A percentile compares a stretch with the other conserved stretches of the same genome.
Evolutionary conservation across 2,329 filamentous ascomycete genomes (phyloP).

Genomic region (Colletotrichum higginsianum): DNA sequence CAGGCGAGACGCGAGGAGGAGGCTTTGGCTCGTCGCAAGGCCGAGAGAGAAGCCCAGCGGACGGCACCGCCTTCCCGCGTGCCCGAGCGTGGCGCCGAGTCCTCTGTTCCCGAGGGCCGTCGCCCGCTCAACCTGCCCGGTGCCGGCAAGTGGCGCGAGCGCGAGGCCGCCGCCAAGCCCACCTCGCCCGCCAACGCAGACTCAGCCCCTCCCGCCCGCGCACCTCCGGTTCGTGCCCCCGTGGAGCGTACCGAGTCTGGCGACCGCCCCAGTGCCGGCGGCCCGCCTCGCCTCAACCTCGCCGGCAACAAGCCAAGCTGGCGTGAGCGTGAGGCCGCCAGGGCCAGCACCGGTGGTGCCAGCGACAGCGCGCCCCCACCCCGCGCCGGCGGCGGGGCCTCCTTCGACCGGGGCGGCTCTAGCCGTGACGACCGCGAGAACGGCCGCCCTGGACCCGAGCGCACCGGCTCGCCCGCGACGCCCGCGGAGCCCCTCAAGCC

Average conservation of each 20-base stretch:
- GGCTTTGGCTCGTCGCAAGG: constrained; percentile 81
- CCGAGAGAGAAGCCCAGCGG: constrained; percentile 70
- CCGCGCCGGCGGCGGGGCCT: constrained; percentile 55
- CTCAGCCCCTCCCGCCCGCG: constrained; percentile 48
- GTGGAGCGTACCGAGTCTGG: constrained; percentile 64
- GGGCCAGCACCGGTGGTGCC: constrained; percentile 51
- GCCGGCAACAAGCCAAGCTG: constrained; percentile 75
- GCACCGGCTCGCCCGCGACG: constrained; percentile 57
- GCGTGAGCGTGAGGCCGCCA: constrained; percentile 79
- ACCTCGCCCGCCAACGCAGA: constrained; percentile 51
- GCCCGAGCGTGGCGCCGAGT: constrained; percentile 56
- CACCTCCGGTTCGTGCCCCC: constrained; percentile 25
- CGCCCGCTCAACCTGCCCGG: constrained; percentile 50
- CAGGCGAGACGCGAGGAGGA: constrained; percentile 92
- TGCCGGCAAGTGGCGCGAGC: constrained; percentile 60
- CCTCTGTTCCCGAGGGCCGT: constrained; percentile 44
- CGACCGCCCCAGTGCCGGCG: constrained; percentile 57
- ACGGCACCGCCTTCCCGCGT: constrained; percentile 57
- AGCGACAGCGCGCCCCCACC: constrained; percentile 55
- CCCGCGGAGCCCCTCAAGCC: constrained; percentile 65
- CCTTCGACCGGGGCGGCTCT: constrained; percentile 61
- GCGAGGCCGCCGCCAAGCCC: constrained; percentile 51
- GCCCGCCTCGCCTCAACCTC: constrained; percentile 74
- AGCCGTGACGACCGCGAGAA: constrained; percentile 60
- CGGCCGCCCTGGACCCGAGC: constrained; percentile 46